Percentiles rank a stretch among this genome's conserved stretches.
Conservation (phyloP, 2,329 filamentous ascomycete genomes). For the Mycosphaerelloides madeirae region DNA sequence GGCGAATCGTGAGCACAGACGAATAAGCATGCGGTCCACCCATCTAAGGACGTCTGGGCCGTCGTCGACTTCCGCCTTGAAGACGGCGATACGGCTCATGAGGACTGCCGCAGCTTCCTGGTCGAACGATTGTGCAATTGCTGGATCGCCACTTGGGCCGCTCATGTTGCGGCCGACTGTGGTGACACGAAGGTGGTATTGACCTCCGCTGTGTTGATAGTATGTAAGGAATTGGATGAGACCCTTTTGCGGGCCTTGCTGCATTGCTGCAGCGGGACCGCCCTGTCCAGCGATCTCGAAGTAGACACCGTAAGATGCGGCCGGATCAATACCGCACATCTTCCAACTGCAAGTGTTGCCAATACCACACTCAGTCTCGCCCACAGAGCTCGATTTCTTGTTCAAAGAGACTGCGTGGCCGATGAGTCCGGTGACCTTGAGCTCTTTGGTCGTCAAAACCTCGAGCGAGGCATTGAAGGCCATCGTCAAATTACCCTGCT, state of each 20-base stretch:
- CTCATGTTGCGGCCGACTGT: constrained; percentile 88
- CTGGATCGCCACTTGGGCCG: constrained; percentile 88
- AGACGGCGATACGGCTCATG: constrained; percentile 98
- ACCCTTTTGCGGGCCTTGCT: constrained; percentile 81
- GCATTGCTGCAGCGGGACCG: constrained; percentile 67
- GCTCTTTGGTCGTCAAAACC: constrained; percentile 92
- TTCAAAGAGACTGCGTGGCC: constrained; percentile 95
- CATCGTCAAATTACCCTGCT: constrained; percentile 90
- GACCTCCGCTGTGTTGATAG: constrained; percentile 94
- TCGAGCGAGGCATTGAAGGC: constrained; percentile 96
- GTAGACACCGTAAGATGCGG: constrained; percentile 90
- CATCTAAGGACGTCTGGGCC: constrained; percentile 96
- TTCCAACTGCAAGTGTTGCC: constrained; percentile 99
- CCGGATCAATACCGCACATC: constrained; percentile 97
- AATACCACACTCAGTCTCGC: constrained; percentile 96
- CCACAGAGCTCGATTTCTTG: constrained; percentile 95
- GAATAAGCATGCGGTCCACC: constrained; percentile 98
- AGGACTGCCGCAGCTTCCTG: constrained; percentile 96
- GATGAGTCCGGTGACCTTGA: constrained; percentile 96
- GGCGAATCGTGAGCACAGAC: constrained; percentile 91
- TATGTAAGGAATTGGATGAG: constrained; percentile 99
- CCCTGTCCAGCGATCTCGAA: constrained; percentile 97
- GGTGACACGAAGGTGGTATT: constrained; percentile 93
- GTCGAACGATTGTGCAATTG: constrained; percentile 94
- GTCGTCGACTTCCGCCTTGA: constrained; percentile 97